Evolutionary conservation across 768 basidiomycete species (phyloP).

Genomic region (Kwoniella sp.): DNA sequence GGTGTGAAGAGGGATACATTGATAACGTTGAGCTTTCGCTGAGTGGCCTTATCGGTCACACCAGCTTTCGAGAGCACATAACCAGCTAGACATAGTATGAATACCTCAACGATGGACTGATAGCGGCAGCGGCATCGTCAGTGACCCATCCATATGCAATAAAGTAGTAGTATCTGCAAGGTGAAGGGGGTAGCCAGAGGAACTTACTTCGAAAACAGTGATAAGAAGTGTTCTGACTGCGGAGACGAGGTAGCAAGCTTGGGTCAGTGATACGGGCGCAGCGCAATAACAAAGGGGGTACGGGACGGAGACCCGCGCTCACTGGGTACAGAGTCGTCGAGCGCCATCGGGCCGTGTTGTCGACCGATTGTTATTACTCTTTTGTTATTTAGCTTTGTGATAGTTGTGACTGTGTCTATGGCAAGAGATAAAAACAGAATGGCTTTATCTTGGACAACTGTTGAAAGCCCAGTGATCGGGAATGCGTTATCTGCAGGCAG

Average conservation of each 20-base stretch:
- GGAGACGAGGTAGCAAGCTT: slow-evolving; percentile 1
- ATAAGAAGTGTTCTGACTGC: slow-evolving; percentile 60
- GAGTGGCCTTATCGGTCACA: slow-evolving; percentile 83
- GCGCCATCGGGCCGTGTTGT: slow-evolving; percentile 14
- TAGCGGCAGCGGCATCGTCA: not conserved
- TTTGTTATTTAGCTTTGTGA: not conserved
- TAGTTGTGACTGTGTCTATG: not conserved
- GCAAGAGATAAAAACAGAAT: not conserved
- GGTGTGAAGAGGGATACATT: slow-evolving; percentile 79
- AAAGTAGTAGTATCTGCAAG: no score
- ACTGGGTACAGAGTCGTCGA: slow-evolving; percentile 36
- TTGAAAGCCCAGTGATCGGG: no score
- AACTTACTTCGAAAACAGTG: slow-evolving; percentile 65
- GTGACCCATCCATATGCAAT: not conserved
- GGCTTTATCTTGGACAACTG: not conserved
- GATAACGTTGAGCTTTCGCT: slow-evolving; percentile 58
- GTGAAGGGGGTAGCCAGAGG: not conserved
- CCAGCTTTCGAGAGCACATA: slow-evolving; percentile 71
- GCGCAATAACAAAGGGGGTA: not conserved
- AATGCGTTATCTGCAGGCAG: no score
- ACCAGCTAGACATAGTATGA: slow-evolving; percentile 79
- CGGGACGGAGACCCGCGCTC: slow-evolving; percentile 2
- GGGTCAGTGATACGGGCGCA: not conserved
- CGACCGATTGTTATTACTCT: not conserved
- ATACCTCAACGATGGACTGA: slow-evolving; percentile 86